phyloP scores from a whole-genome alignment of 306 rosid species.

The Quercus agrifolia region DNA sequence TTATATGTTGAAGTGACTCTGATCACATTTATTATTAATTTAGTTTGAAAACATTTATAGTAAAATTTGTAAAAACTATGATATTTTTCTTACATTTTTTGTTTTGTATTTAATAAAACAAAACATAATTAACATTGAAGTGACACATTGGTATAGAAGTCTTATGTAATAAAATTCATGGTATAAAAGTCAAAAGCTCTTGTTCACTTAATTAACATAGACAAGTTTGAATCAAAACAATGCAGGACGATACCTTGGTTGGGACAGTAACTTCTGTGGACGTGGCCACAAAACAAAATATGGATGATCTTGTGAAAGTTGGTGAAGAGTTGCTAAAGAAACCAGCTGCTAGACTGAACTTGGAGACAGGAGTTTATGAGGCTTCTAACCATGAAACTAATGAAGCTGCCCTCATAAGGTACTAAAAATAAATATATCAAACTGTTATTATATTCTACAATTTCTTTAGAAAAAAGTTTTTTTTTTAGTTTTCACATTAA shows the following conservation, averaged over 20 bases:
- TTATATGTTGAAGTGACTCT: no score
- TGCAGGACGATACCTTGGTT: constrained; percentile 52
- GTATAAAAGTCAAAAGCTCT: neutral
- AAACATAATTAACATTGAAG: no score
- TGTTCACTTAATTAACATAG: neutral
- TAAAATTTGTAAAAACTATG: no score
- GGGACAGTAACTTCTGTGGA: constrained; percentile 25
- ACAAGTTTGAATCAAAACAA: neutral
- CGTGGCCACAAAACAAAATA: constrained; percentile 26
- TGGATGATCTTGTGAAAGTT: constrained; percentile 42
- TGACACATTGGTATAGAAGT: no score
- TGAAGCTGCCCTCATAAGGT: constrained; percentile 50
- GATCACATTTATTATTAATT: no score
- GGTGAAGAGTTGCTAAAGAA: constrained; percentile 38
- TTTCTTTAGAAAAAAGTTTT: neutral
- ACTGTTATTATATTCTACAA: neutral
- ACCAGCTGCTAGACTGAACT: constrained; percentile 33
- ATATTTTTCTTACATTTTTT: no score
- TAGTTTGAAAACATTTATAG: no score
- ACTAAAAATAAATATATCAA: neutral
- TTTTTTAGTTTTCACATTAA: neutral
- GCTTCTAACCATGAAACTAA: constrained; percentile 31
- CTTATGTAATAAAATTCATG: neutral
- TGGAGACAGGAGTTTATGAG: constrained; percentile 33
- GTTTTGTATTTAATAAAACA: no score